Base-by-base conservation (phyloP, 805 yeast species). In the Lipomyces spencermartinsiae region DNA sequence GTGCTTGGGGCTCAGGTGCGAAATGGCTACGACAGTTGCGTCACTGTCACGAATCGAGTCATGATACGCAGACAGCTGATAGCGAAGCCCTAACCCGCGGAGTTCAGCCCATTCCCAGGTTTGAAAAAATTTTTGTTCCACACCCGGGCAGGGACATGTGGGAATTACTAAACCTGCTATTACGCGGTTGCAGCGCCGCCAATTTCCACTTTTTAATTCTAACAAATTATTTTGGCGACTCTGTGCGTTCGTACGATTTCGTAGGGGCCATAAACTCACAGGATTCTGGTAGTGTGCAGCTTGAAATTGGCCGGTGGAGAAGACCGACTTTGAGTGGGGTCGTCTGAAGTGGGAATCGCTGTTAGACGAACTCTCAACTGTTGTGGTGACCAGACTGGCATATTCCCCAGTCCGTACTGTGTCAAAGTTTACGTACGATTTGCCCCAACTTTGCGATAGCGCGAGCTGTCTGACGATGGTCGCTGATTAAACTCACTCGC, bases 371-470 rank as follows among this genome's bases (percentile, higher is more conserved):
- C n/a, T n/a, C n/a, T 43, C 49, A 8, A 6, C 22, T 43, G 22
- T 43, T 43, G 49, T 43, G 49, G 49, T 43, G 25, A 14, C 22
- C 19, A 43, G 49, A 16, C 9, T 43, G n/a, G 22, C 1, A 7
- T 0, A 0, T 37, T 6, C 2, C 8, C 22, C 49, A 5, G 22
- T 6, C 12, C 2, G n/a, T n/a, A 43, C 7, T n/a, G 16, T 43
- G 49, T 43, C 9, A 9, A 2, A 7, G 2, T 16, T 2, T 1
- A 1, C 34, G 49, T n/a, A n/a, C 57, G 34, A 53, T 53, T 14
- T 9, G 37, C n/a, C 12, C 43, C 59, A 19, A 33, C n/a, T 33
- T 46, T 7, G 37, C 59, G 59, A 57, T 37, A 22, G 59, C 34
- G 35, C 35, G 7, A 16, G 34, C 33, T 5, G 9, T 8, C 19